phyloP scores from a whole-genome alignment of 306 rosid genomes.

The Corylus avellana region DNA sequence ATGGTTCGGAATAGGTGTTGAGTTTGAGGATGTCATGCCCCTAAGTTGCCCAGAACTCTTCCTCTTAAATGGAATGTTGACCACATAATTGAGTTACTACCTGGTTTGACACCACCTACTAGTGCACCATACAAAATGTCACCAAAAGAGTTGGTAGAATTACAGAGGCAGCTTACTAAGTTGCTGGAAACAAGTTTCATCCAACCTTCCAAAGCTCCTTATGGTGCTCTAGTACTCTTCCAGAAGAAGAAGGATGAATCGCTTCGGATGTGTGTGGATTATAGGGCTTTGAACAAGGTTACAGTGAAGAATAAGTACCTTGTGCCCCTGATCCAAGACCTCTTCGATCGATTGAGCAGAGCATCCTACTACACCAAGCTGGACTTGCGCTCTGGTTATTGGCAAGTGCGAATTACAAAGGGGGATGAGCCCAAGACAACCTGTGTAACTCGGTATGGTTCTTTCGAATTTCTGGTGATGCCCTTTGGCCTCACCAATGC shows the following conservation, averaged over 20 bases:
- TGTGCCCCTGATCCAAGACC: neutral
- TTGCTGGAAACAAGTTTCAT: too few relatives aligned
- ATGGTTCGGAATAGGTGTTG: too few relatives aligned
- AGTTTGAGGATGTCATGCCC: too few relatives aligned
- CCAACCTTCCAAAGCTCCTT: too few relatives aligned
- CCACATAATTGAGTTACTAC: too few relatives aligned
- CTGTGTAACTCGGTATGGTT: neutral
- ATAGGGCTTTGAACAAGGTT: neutral
- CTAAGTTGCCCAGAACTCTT: too few relatives aligned
- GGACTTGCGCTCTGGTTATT: neutral
- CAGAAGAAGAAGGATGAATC: neutral
- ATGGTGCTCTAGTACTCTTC: neutral
- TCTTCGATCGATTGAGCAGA: neutral
- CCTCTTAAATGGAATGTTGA: too few relatives aligned
- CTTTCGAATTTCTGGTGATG: neutral
- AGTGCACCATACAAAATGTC: neutral
- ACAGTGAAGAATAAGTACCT: slow-evolving; percentile 5
- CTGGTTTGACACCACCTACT: neutral
- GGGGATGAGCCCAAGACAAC: slow-evolving; percentile 2
- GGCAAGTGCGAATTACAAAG: neutral
- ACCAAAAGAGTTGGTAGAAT: too few relatives aligned
- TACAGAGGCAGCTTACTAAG: too few relatives aligned
- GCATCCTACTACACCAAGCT: neutral
- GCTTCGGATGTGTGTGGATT: neutral
- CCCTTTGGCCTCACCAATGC: slow-evolving; percentile 1